Evolutionary conservation across 2,329 filamentous ascomycete genomes (phyloP).

Genomic region (Fonsecaea monophora): DNA sequence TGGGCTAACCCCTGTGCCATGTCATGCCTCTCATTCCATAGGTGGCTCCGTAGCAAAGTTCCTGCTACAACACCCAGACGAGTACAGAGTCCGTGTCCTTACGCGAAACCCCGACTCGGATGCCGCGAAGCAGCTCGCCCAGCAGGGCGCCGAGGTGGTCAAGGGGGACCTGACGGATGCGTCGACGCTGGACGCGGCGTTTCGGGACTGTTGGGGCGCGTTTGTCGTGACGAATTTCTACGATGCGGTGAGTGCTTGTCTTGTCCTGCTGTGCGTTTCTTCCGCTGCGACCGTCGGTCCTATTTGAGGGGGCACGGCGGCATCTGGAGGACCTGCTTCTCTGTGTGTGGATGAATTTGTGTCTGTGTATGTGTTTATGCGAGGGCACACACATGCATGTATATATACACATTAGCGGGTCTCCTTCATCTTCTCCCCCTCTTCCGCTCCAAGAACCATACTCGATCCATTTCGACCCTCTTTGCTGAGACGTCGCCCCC

Average conservation of each 20-base stretch:
- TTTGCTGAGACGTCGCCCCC: too few relatives aligned
- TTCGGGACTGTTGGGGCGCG: slow-evolving; percentile 33
- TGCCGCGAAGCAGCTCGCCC: slow-evolving; percentile 35
- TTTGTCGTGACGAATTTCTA: slow-evolving; percentile 36
- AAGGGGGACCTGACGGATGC: slow-evolving; percentile 39
- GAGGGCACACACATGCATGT: too few relatives aligned
- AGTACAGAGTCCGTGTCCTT: slow-evolving; percentile 41
- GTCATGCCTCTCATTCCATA: background rate
- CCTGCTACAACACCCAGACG: slow-evolving; percentile 39
- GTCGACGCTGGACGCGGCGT: slow-evolving; percentile 21
- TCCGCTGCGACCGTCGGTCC: too few relatives aligned
- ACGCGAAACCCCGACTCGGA: slow-evolving; percentile 42
- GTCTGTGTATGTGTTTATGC: too few relatives aligned
- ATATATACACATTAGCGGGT: too few relatives aligned
- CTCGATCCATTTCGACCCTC: too few relatives aligned
- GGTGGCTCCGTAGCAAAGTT: slow-evolving; percentile 43
- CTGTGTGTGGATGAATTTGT: background rate
- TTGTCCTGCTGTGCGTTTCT: too few relatives aligned
- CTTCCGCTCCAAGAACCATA: too few relatives aligned
- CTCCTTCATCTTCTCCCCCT: too few relatives aligned
- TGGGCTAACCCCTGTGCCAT: background rate
- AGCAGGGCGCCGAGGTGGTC: slow-evolving; percentile 41
- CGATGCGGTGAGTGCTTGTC: slow-evolving; percentile 20
- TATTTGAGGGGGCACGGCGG: too few relatives aligned
- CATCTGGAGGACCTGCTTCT: background rate